Base-by-base conservation (phyloP, 257 asterid species). In the Phtheirospermum japonicum region DNA sequence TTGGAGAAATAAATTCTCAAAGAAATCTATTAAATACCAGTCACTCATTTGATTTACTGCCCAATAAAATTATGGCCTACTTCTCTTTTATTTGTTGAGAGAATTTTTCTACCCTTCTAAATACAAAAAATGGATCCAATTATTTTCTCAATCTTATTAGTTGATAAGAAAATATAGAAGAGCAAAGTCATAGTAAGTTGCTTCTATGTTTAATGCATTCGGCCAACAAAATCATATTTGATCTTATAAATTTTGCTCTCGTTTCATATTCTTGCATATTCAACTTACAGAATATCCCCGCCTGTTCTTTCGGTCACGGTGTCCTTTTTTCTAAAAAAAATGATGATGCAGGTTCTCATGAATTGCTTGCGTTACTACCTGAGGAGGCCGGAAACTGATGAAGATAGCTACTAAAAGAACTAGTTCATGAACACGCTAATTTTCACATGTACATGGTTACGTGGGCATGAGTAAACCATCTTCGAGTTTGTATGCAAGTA, bases 341-440 rank as follows among this genome's bases (percentile, higher is more conserved):
- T 9, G 61, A 68, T 28, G 9, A 2, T 72, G 77, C 86, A 91
- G 98, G 98, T 91, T 70, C 93, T 91, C 13, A 72, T 82, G 62
- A 91, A 91, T 76, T 81, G 94, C 81, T 78, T 91, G 81, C 94
- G 98, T 40, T 84, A 79, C 86, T 86, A 84, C 82, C 85, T 91
- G 40, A 75, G 96, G 63, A 85, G 95, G 82, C 96, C 96, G 6
- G 96, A 83, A 58, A 67, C 96, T 4, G 95, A 86, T 20, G 98
- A 91, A 43, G 96, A 84, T 4, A 91, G 98, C 77, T 91, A 91
- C 78, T 91, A 83, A 76, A 76, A n/a, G 34, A 23, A 55, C 16
- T 45, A 39, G 39, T 20, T 2, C n/a, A n/a, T n/a, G n/a, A n/a
- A n/a, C n/a, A n/a, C n/a, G 57, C 53, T 56, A 2, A 57, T 32